Evolutionary conservation across 495 filamentous ascomycete species (phyloP).

Genomic region (Cercophora scortea): DNA sequence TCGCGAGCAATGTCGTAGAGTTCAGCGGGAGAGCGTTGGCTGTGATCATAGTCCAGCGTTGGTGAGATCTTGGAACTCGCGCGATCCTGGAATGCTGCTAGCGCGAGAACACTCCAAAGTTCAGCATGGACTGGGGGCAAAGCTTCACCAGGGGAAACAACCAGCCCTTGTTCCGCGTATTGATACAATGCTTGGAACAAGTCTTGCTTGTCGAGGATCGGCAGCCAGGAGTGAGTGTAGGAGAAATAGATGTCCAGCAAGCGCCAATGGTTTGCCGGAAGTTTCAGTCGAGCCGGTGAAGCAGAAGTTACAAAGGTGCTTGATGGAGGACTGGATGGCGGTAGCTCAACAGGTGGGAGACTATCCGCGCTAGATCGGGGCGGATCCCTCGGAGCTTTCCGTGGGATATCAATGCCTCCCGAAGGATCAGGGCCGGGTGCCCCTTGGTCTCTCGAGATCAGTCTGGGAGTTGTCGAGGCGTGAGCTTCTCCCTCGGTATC

Average conservation of each 20-base stretch:
- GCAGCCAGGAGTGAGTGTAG: slow-evolving; percentile 66
- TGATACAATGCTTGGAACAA: slow-evolving; percentile 41
- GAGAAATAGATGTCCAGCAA: slow-evolving; percentile 67
- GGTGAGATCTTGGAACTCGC: slow-evolving; percentile 21
- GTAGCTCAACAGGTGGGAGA: too few relatives aligned
- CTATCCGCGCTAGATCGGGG: too few relatives aligned
- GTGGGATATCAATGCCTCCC: too few relatives aligned
- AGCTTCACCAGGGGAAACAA: slow-evolving; percentile 13
- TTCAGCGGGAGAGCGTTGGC: slow-evolving; percentile 19
- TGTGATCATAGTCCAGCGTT: neutral
- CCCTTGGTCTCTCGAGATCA: too few relatives aligned
- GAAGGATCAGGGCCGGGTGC: too few relatives aligned
- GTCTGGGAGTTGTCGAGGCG: slow-evolving; percentile 6
- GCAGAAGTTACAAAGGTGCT: neutral
- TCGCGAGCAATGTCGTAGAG: slow-evolving; percentile 52
- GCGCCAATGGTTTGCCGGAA: slow-evolving; percentile 56
- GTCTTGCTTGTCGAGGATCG: slow-evolving; percentile 62
- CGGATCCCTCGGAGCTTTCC: too few relatives aligned
- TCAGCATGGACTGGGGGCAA: slow-evolving; percentile 54
- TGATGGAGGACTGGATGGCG: too few relatives aligned
- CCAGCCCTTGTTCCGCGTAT: slow-evolving; percentile 28
- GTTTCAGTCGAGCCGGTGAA: slow-evolving; percentile 20
- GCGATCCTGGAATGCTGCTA: slow-evolving; percentile 41
- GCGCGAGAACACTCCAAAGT: slow-evolving; percentile 55
- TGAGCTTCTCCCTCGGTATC: slow-evolving; percentile 11